Evolutionary conservation across 2,329 filamentous ascomycete species (phyloP), one percentile per base, ranked within the genome.

Genomic region (Colletotrichum chlorophyti): DNA sequence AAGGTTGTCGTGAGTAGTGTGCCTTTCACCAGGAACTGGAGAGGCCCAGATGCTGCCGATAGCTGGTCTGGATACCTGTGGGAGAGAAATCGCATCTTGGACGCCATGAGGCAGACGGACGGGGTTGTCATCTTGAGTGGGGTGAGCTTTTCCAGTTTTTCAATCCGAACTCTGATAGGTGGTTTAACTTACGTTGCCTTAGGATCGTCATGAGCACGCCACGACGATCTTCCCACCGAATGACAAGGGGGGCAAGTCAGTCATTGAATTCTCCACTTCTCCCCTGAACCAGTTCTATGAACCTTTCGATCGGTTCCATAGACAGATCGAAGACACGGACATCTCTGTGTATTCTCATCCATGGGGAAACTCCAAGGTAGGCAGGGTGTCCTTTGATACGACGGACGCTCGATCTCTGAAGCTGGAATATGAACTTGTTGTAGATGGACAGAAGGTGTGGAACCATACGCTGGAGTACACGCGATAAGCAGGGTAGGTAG

Each of bases 21-120:
- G 1, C 87, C 87, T 0, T 90, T 90, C 70, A 90, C 87, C 2
- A 87, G 87, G 66, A 91, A 90, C 66, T 91, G 87, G 88, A 83
- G 81, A 53, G 84, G 84, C 15, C 61, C 63, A 10, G 82, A 80
- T 1, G 46, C 60, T 26, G 76, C 82, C 43, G 87, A 90, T 64
- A 89, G 87, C 6, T 91, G 88, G 87, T 84, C 83, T 26, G 87
- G 86, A 0, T 89, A 87, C 66, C 74, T 89, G 2, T 72, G 78
- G 61, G 88, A 91, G 70, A 83, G 87, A 4, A 79, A 80, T 38
- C 74, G 72, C 29, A 79, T 90, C 40, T 81, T 90, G 17, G 83
- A 88, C 64, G 81, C 83, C 3, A 88, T 89, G 73, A 89, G 87
- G 83, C 79, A 80, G 29, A 81, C 85, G 1, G 83, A 86, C 14